Evolutionary conservation across 2,329 filamentous ascomycete species (phyloP), one percentile per base, ranked within the genome.

Genomic region (Trichophaea hybrida): DNA sequence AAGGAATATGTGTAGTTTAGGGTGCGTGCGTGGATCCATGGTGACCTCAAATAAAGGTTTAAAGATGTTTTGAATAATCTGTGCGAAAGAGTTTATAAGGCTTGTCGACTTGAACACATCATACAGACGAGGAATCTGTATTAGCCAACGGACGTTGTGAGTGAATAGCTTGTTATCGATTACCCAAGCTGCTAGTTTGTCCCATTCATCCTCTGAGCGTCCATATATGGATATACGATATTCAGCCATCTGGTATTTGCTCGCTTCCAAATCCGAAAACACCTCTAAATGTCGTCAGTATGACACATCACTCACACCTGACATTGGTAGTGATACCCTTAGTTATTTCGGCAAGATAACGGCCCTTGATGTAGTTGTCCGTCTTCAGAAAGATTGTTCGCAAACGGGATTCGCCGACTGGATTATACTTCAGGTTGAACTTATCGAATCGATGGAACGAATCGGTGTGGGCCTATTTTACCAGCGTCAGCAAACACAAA

Each of bases 171-270:
- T 97, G 76, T 97, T 95, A 75, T 97, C 91, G 13, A 97, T 83
- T 6, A 98, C 89, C 93, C 93, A 98, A 2, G 86, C 88, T 2
- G 93, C 93, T 55, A 98, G 80, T 70, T 94, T 98, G 70, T 97
- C 91, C 93, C 93, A 98, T 72, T 98, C 93, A 64, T 94, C 84
- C 44, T 94, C 78, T 2, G 85, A 86, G 70, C 88, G 86, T 64
- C 93, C 93, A 69, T 98, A 98, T 65, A 98, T 88, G 31, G 90
- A 96, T 66, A 98, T 95, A 48, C 93, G 88, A 90, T 94, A 98
- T 74, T 98, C 93, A 1, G 93, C 93, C 86, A 98, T 96, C 72
- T 98, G 93, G 70, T 98, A 98, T 72, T 98, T 98, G 80, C 90
- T 96, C 53, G 91, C 94, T 72, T 98, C 93, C 35, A 98, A 76